Evolutionary conservation across 2,329 filamentous ascomycete species (phyloP), one percentile per base, ranked within the genome.

Genomic region (Bisporella sp.): DNA sequence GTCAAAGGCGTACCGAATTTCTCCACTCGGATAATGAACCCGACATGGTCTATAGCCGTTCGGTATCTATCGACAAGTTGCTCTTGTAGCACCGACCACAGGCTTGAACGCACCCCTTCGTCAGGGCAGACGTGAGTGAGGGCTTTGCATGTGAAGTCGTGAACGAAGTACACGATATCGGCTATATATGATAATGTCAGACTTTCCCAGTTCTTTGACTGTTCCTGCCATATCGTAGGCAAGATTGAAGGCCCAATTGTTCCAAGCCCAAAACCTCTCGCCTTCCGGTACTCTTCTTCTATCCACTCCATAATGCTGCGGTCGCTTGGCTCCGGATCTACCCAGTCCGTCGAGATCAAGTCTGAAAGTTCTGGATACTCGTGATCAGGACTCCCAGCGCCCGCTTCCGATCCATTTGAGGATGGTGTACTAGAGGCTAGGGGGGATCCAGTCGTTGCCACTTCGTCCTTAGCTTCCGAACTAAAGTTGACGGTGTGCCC

Each of bases 121-220:
- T n/a, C n/a, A n/a, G n/a, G n/a, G n/a, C n/a, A n/a, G n/a, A n/a
- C n/a, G 21, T 54, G 43, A 5, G 8, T 5, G 8, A 57, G 33
- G n/a, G 45, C 28, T n/a, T 53, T 45, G 31, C 12, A 48, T 32
- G 54, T 52, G 61, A 78, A 85, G 2, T 65, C 50, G 43, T 85
- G 79, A 0, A 82, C 72, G 0, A 76, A 50, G 0, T 68, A 47
- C 5, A 84, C 75, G 3, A 74, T 65, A 30, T 76, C 71, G 51
- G 72, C 73, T 5, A 80, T 67, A 52, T 83, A 78, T 0, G 67
- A 68, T 0, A 70, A 51, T 0, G 74, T 70, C 1, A 85, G 59
- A 0, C 52, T 44, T 0, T 67, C 57, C 81, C 81, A 84, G 31
- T 56, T 56, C 29, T 47, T 48, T 12, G 54, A 56, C 28, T 56